phyloP scores from a whole-genome alignment of 2,329 filamentous ascomycete genomes.

The Apiospora malaysiana region DNA sequence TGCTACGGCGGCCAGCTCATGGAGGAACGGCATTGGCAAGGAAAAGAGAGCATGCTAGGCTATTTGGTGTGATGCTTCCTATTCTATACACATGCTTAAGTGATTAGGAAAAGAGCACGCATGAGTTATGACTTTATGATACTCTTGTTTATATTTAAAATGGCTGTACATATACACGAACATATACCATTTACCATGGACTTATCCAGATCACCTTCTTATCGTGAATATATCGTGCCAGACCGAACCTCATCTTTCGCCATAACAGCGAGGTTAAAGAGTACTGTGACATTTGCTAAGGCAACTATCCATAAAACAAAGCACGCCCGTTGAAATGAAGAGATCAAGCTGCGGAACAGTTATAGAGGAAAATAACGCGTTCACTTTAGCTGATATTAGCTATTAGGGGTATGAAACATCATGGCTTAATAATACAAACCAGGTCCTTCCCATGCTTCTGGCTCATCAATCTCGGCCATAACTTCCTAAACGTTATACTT shows the following conservation, averaged over 20 bases:
- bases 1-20: neutral
- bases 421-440: neutral
- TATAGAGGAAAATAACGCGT: too few species aligned
- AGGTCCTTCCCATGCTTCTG: too few species aligned
- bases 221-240: neutral
- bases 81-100: neutral
- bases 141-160: neutral
- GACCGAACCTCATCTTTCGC: neutral
- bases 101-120: neutral
- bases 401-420: neutral
- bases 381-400: neutral
- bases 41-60: neutral
- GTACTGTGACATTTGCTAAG: neutral
- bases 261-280: too few species aligned
- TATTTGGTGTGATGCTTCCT: slow-evolving; percentile 1
- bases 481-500: neutral
- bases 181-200: neutral
- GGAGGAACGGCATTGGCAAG: neutral
- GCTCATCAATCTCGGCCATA: neutral
- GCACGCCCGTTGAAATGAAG: too few species aligned
- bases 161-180: neutral
- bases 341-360: too few species aligned
- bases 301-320: too few species aligned
- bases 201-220: neutral
- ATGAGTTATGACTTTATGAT: neutral